Base-by-base conservation (phyloP, 305 asterid genomes). In the Stenogyne calaminthoides region DNA sequence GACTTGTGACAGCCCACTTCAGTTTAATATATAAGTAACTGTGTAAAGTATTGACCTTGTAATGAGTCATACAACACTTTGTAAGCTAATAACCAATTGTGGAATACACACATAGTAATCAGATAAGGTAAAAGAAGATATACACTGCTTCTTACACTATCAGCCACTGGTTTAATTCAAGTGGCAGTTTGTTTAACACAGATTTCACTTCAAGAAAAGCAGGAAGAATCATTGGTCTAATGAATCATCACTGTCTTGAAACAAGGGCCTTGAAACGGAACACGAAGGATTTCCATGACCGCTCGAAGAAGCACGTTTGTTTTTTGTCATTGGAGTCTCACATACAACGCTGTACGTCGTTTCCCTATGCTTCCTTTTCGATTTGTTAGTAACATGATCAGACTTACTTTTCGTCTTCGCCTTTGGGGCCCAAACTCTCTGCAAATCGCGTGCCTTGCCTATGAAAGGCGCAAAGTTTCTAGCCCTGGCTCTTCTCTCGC, bases 361-460 rank as follows among this genome's bases (percentile, higher is more conserved):
- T 71, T 40, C 81, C 78, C 70, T 73, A 60, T 76, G 77, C 87
- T 86, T 87, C 78, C 84, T 82, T 75, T 84, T 90, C 0, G 86
- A 72, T 76, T 87, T 88, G 77, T 76, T 88, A 16, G 77, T 83
- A 52, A 80, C 72, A 70, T 82, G 69, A 66, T 82, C 93, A 18
- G 77, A 73, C 84, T 84, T 87, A 20, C 70, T 66, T 74, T 84
- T 95, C 4, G 22, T 56, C 29, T 7, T 61, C 2, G 72, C 72
- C 81, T 90, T 90, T 56, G 96, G 95, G 29, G 97, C 96, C 96
- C 97, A 89, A 5, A 95, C 96, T 83, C 99, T 85, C 82, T 89
- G 99, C 78, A 92, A 77, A 80, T 88, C 97, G 25, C 88, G 89
- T 71, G 84, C 84, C 85, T 84, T 70, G 76, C 95, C 78, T 1